Base-by-base conservation (phyloP, 768 basidiomycete species). In the Hypholoma sublateritium region DNA sequence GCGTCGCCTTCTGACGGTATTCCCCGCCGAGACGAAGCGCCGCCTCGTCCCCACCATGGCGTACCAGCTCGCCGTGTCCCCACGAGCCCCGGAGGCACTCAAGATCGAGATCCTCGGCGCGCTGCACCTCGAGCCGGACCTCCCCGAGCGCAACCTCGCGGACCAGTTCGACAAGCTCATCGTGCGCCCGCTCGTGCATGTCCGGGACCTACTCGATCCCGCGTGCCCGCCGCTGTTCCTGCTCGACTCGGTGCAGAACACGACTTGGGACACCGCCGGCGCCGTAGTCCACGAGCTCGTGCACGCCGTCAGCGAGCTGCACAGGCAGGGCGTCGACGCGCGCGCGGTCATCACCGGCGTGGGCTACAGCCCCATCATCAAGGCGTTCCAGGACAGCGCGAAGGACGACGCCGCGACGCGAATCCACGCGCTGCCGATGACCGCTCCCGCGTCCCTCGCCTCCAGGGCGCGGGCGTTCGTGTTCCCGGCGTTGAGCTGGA, bases 81-180 rank as follows among this genome's bases (percentile, higher is more conserved):
- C 58, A 9, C 28, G 21, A 14, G 41, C 50, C 4, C 53, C 58
- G 5, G 35, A 55, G 47, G 58, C 55, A 32, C 36, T 55, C 47
- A 54, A 59, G 21, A 39, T 55, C 16, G 58, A 59, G 32, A 55
- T 59, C 14, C 35, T 59, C 3, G 46, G 53, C 22, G 53, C 53
- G 4, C 25, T 55, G 35, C 37, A 48, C 24, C 43, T 48, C 35
- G 58, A 59, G 12, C 58, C 58, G 16, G 58, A 55, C 21, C 55
- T 59, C 45, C 53, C 58, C 13, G 58, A 55, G 19, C 53, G 42
- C 11, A 48, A 52, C 37, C 46, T 59, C 19, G 9, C 13, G 3
- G 48, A 55, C 24, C 58, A 59, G 47, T 50, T 59, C 16, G n/a
- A 48, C 24, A 59, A 59, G 48, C 53, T 59, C 13, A 59, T 59